Evolutionary conservation across 1,284 basidiomycete genomes (phyloP).

Genomic region (Cryptococcus neoformans): DNA sequence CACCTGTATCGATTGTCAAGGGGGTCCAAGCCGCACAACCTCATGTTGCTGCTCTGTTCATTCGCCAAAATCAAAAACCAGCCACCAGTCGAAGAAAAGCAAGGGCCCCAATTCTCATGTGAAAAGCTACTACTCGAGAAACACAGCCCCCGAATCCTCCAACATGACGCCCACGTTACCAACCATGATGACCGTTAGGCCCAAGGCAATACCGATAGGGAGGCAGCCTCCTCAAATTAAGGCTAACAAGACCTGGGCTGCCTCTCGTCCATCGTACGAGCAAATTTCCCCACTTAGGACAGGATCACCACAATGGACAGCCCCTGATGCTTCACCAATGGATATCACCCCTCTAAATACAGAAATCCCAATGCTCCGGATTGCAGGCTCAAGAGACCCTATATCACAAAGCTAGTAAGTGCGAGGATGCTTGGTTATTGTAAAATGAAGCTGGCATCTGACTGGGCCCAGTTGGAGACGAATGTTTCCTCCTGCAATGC

Average conservation of each 20-base stretch:
- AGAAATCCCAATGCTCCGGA: constrained; percentile 2
- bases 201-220: constrained; percentile 1
- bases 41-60: constrained; percentile 2
- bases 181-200: constrained; percentile 3
- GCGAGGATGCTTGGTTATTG: neutral
- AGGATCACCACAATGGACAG: no score
- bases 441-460: neutral
- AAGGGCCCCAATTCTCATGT: constrained; percentile 8
- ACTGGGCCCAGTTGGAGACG: constrained; percentile 1
- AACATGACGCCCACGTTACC: neutral
- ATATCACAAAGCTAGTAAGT: constrained; percentile 9
- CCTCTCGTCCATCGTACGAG: neutral
- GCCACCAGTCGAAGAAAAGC: constrained; percentile 1
- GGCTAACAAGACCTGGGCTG: neutral
- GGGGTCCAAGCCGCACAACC: neutral
- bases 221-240: neutral
- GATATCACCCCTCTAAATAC: no score
- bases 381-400: constrained; percentile 10
- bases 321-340: no score
- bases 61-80: constrained; percentile 1
- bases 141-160: neutral
- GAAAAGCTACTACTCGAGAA: constrained; percentile 12
- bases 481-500: constrained; percentile 8
- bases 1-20: constrained; percentile 4
- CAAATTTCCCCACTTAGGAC: no score